A percentile compares a stretch with the other conserved stretches of the same genome.
phyloP scores from a whole-genome alignment of 352 stramenopile species.

The Hyphochytrium catenoides region DNA sequence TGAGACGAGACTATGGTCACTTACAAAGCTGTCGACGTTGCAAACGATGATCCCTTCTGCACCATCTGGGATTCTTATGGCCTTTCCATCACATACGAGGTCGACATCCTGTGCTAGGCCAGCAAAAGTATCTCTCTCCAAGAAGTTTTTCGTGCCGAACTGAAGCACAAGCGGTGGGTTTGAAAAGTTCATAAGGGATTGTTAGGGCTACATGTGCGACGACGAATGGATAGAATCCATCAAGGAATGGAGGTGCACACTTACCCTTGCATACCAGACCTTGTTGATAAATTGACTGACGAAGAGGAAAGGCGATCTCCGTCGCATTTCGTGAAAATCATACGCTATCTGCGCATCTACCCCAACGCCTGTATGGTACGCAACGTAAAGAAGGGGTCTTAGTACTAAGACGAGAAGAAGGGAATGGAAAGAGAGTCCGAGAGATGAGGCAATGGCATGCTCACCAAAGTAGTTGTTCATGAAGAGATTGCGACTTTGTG shows the following conservation, averaged over 20 bases:
- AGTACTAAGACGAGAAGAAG: too few relatives aligned
- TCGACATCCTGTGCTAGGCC: slow-evolving; percentile 40
- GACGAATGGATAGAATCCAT: neutral
- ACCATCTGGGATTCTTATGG: slow-evolving; percentile 29
- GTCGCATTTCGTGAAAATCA: slow-evolving; percentile 65
- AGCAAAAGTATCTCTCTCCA: slow-evolving; percentile 52
- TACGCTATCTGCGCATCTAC: slow-evolving; percentile 68
- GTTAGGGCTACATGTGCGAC: too few relatives aligned
- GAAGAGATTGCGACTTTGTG: slow-evolving; percentile 20
- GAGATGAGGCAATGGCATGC: too few relatives aligned
- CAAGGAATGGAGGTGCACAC: neutral
- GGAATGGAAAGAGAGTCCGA: too few relatives aligned
- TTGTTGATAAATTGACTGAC: slow-evolving; percentile 73
- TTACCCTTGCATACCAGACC: slow-evolving; percentile 47
- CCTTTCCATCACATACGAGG: slow-evolving; percentile 45
- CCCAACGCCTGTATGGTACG: slow-evolving; percentile 21
- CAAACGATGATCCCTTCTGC: slow-evolving; percentile 59
- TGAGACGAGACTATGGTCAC: neutral
- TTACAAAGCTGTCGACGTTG: slow-evolving; percentile 58
- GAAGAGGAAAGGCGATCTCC: slow-evolving; percentile 58
- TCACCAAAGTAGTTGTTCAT: slow-evolving; percentile 49
- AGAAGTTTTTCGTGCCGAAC: slow-evolving; percentile 56
- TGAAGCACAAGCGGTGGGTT: slow-evolving; percentile 8
- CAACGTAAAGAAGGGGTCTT: neutral
- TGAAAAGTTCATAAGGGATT: too few relatives aligned